Evolutionary conservation across 768 basidiomycete genomes (phyloP), one percentile per base, ranked within the genome.

Genomic region (Pholiota conissans): DNA sequence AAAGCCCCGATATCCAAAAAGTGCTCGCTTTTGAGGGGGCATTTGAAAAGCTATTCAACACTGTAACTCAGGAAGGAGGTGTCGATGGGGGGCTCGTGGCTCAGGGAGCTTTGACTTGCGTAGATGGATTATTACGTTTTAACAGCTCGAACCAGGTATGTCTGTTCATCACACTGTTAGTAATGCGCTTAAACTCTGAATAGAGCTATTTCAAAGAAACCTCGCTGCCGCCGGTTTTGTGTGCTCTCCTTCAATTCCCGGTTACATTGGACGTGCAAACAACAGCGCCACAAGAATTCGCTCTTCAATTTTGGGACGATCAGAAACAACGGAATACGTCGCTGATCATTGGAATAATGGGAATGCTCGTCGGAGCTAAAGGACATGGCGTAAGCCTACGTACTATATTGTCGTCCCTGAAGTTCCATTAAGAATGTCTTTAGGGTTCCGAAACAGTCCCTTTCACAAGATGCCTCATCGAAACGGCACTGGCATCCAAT

Each of bases 201-300:
- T 65, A 99, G 94, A 97, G 94, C 68, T 98, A 97, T 77, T 97
- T 99, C 76, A 88, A 92, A 48, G 95, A 95, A 75, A 91, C 93
- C 1, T 71, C 89, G 59, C 75, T 95, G 63, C 81, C 88, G 62
- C 72, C 89, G 57, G 65, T 88, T 55, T 65, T 95, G 57, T 83
- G 86, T 60, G 85, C 81, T 26, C 80, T 89, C 22, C 79, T 90
- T 42, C 85, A 84, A 46, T 94, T 87, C 71, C 90, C 89, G 28
- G 79, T 84, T 27, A 80, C 77, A 46, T 71, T 91, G 1, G 81
- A 82, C 29, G 70, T 82, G 24, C 79, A 82, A 54, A 81, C 84
- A 53, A 65, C 76, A 5, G 80, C 82, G n/a, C 90, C 88, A 1
- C 92, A 97, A 69, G 89, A 92, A 61, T 98, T 98, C 71, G 89